Evolutionary conservation across 768 basidiomycete genomes (phyloP).

Genomic region (Pisolithus albus): DNA sequence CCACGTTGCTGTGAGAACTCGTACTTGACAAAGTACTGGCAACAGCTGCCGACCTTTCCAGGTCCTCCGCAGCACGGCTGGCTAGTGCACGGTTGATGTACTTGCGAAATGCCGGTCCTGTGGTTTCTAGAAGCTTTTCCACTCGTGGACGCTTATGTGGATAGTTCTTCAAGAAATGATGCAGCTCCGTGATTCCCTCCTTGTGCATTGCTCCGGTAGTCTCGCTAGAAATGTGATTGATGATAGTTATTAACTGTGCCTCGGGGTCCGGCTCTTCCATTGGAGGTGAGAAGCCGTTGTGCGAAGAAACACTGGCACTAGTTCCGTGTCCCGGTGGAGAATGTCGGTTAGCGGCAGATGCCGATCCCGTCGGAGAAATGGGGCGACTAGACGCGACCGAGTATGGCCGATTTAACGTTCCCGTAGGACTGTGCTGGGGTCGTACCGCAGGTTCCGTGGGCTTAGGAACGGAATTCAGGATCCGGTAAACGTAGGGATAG

Average conservation of each 20-base stretch:
- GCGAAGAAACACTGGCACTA: constrained; percentile 63
- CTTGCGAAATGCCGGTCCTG: constrained; percentile 84
- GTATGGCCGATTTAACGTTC: constrained; percentile 38
- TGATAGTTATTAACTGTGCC: constrained; percentile 72
- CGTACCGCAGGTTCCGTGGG: constrained; percentile 29
- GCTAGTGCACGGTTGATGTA: constrained; percentile 86
- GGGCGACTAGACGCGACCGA: constrained; percentile 65
- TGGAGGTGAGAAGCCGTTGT: constrained; percentile 46
- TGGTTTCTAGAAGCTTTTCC: constrained; percentile 83
- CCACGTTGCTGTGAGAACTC: constrained; percentile 21
- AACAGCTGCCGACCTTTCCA: constrained; percentile 74
- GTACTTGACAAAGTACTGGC: constrained; percentile 76
- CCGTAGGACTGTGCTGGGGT: constrained; percentile 22
- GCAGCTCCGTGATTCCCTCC: constrained; percentile 90
- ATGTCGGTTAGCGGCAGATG: constrained; percentile 45
- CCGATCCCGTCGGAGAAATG: constrained; percentile 62
- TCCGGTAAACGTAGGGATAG: constrained; percentile 91
- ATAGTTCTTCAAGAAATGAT: constrained; percentile 87
- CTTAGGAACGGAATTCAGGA: constrained; percentile 64
- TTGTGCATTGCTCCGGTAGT: constrained; percentile 86
- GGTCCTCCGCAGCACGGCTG: constrained; percentile 80
- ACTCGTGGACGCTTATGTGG: constrained; percentile 78
- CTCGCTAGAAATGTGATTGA: constrained; percentile 82
- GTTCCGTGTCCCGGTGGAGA: constrained; percentile 59
- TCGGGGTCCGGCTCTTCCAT: constrained; percentile 83